Evolutionary conservation across 768 basidiomycete species (phyloP).

Genomic region (Amanita molliuscula): DNA sequence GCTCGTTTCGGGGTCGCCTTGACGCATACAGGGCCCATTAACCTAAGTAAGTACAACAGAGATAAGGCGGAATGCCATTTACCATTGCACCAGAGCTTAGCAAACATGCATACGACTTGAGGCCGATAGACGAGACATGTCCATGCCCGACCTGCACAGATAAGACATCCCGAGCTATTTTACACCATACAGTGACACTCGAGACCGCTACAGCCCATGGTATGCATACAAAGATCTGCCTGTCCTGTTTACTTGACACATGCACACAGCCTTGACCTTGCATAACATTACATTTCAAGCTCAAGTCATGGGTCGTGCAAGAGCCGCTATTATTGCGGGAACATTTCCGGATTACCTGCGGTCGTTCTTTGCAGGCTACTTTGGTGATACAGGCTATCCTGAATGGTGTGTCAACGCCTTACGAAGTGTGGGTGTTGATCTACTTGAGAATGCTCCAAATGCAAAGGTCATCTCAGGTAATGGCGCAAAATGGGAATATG

Average conservation of each 20-base stretch:
- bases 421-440: conserved; percentile 72
- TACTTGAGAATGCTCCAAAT: conserved; percentile 44
- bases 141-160: conserved; percentile 79
- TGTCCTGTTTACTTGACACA: conserved; percentile 7
- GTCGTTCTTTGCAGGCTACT: conserved; percentile 71
- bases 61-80: background rate
- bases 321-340: conserved; percentile 71
- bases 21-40: conserved; percentile 72
- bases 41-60: conserved; percentile 47
- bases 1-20: conserved; percentile 87
- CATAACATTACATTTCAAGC: conserved; percentile 86
- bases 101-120: conserved; percentile 61
- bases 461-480: conserved; percentile 45
- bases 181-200: conserved; percentile 67
- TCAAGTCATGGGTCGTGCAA: conserved; percentile 74
- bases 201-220: conserved; percentile 87
- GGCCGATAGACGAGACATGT: conserved; percentile 64
- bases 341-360: conserved; percentile 71
- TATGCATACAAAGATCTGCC: conserved; percentile 18
- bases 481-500: conserved; percentile 78
- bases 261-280: conserved; percentile 55
- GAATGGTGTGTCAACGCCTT: conserved; percentile 86
- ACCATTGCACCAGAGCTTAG: conserved; percentile 37
- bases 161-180: conserved; percentile 58
- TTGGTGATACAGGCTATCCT: conserved; percentile 68